Evolutionary conservation across 345 rosid genomes (phyloP).

Genomic region (Gossypium turneri): DNA sequence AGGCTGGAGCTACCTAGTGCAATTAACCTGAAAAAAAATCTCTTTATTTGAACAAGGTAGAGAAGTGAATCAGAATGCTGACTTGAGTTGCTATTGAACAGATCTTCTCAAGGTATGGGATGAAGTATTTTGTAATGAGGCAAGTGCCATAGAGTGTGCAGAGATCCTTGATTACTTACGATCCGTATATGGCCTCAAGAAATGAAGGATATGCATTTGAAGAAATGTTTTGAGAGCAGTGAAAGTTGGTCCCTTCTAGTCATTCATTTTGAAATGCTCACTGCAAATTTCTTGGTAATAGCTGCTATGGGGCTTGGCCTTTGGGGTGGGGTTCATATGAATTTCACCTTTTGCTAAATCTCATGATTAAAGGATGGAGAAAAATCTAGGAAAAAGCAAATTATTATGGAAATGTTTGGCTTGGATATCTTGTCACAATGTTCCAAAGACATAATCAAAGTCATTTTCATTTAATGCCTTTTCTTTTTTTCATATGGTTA

Average conservation of each 20-base stretch:
- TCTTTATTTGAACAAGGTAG: neutral
- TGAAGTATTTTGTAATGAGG: slow-evolving; percentile 54
- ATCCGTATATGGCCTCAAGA: slow-evolving; percentile 42
- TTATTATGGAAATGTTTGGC: neutral
- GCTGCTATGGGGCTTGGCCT: neutral
- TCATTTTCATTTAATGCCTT: neutral
- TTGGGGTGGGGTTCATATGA: too few relatives aligned
- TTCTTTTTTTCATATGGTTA: neutral
- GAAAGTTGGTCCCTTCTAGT: neutral
- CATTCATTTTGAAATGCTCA: neutral
- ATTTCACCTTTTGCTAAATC: neutral
- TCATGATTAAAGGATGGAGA: neutral
- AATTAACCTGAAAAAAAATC: neutral
- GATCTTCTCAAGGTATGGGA: slow-evolving; percentile 76
- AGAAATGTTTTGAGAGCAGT: neutral
- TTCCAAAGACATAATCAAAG: neutral
- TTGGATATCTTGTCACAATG: neutral
- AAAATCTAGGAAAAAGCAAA: neutral
- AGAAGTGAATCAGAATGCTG: slow-evolving; percentile 1
- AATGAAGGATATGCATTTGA: slow-evolving; percentile 16
- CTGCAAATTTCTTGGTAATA: neutral
- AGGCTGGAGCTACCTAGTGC: neutral
- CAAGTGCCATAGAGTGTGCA: slow-evolving; percentile 55
- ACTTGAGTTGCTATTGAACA: slow-evolving; percentile 32
- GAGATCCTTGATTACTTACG: slow-evolving; percentile 58